Evolutionary conservation across 331 rosid genomes (phyloP).

Genomic region (Arachis monticola): DNA sequence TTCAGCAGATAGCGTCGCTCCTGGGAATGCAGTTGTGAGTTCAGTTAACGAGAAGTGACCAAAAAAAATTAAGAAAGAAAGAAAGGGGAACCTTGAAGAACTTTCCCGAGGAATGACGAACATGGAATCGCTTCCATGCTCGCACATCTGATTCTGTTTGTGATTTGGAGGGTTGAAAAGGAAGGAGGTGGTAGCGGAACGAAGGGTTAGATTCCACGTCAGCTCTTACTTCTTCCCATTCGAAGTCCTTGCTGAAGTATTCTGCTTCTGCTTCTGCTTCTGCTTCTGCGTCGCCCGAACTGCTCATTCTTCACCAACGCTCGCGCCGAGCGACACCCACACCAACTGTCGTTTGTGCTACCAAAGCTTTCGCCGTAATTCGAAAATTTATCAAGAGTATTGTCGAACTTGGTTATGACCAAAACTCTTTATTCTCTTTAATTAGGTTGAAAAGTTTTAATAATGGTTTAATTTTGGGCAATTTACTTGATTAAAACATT

Average conservation of each 20-base stretch:
- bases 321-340: background rate
- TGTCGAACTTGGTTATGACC: too few relatives aligned
- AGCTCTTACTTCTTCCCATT: constrained; percentile 73
- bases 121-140: constrained; percentile 75
- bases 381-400: too few relatives aligned
- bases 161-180: background rate
- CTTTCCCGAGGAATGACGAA: constrained; percentile 76
- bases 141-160: constrained; percentile 44
- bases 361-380: background rate
- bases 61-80: background rate
- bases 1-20: constrained; percentile 86
- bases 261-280: constrained; percentile 43
- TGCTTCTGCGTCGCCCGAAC: constrained; percentile 24
- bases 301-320: constrained; percentile 33
- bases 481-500: too few relatives aligned
- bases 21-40: constrained; percentile 40
- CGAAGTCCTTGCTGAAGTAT: constrained; percentile 71
- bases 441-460: too few relatives aligned
- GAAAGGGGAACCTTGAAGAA: constrained; percentile 70
- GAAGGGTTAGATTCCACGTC: constrained; percentile 62
- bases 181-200: constrained; percentile 50
- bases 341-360: background rate
- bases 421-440: too few relatives aligned
- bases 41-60: background rate
- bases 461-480: too few relatives aligned